A percentile compares a stretch with the other conserved stretches of the same genome.
phyloP scores from a whole-genome alignment of 1,284 basidiomycete species.

The Meira miltonrushii region DNA sequence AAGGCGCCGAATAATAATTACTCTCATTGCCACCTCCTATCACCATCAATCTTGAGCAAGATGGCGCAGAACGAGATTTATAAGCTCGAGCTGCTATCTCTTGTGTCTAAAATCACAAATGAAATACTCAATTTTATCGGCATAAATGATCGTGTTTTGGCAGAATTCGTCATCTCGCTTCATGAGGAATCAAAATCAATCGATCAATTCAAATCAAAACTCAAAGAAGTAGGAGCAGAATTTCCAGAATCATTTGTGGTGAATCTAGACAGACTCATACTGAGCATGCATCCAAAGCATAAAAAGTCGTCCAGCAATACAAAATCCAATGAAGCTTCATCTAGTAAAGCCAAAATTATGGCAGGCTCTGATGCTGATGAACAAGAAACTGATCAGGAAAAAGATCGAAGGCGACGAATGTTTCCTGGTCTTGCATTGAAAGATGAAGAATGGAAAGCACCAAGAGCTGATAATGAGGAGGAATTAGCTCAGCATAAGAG shows the following conservation, averaged over 20 bases:
- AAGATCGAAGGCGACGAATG: constrained; percentile 72
- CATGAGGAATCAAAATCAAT: constrained; percentile 77
- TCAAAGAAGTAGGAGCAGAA: constrained; percentile 73
- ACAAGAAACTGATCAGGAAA: constrained; percentile 56
- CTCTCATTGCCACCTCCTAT: neutral
- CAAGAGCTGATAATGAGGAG: constrained; percentile 1
- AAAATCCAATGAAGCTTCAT: constrained; percentile 36
- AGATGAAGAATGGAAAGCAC: constrained; percentile 17
- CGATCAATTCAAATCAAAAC: constrained; percentile 72
- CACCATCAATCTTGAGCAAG: neutral
- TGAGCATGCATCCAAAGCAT: constrained; percentile 92
- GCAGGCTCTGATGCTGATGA: constrained; percentile 38
- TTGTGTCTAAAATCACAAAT: constrained; percentile 45
- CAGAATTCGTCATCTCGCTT: constrained; percentile 89
- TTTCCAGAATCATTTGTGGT: constrained; percentile 85
- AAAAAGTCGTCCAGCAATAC: constrained; percentile 52
- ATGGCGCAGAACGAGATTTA: constrained; percentile 33
- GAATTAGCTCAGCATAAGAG: constrained; percentile 1
- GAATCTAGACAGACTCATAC: constrained; percentile 87
- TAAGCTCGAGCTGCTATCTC: constrained; percentile 48
- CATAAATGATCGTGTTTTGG: constrained; percentile 75
- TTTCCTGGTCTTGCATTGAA: constrained; percentile 84
- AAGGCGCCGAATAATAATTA: too few relatives aligned
- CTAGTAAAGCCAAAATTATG: neutral
- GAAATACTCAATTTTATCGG: constrained; percentile 60